Evolutionary conservation across 2,329 filamentous ascomycete genomes (phyloP), one percentile per base, ranked within the genome.

Genomic region (Pseudomassariella vexata): DNA sequence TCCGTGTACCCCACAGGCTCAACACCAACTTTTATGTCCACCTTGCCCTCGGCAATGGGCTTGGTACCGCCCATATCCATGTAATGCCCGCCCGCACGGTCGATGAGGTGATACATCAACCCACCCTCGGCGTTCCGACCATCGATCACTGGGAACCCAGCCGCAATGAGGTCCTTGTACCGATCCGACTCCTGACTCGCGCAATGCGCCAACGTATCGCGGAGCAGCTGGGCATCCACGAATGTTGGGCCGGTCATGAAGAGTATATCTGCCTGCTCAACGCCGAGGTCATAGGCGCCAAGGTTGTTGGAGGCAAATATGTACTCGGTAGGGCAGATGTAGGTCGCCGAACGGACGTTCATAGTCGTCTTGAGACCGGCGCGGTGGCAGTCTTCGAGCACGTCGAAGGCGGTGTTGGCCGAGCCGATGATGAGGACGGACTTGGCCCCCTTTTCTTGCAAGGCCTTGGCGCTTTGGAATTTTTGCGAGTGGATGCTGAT

Each of bases 371-470:
- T n/a, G 2, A 60, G 43, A 3, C 50, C 50, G 2, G 52, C 47
- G 2, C 35, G 24, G 28, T 52, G 36, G 34, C 55, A 60, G 35
- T 62, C 56, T 11, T 50, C 45, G 19, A 58, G 39, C 2, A 63
- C 43, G 41, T 65, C 60, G 30, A 66, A 65, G 5, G 56, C 62
- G 2, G 57, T 60, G 36, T 64, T 65, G n/a, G 57, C 59, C 2
- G 61, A 59, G 12, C 61, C 62, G 19, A 61, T 45, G 6, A 63
- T 41, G 9, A 52, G 26, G 9, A 54, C 56, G 2, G 53, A 48
- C 51, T 38, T 49, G 16, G 30, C 43, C 1, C 47, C 51, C 6
- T 36, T 20, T 3, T 45, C 31, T 3, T 20, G 20, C 3, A 58
- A 24, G 3, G 41, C 9, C 2, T 33, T 24, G 7, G 38, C 42